Evolutionary conservation across 805 yeast species (phyloP).

Genomic region (Kuraishia capsulata): DNA sequence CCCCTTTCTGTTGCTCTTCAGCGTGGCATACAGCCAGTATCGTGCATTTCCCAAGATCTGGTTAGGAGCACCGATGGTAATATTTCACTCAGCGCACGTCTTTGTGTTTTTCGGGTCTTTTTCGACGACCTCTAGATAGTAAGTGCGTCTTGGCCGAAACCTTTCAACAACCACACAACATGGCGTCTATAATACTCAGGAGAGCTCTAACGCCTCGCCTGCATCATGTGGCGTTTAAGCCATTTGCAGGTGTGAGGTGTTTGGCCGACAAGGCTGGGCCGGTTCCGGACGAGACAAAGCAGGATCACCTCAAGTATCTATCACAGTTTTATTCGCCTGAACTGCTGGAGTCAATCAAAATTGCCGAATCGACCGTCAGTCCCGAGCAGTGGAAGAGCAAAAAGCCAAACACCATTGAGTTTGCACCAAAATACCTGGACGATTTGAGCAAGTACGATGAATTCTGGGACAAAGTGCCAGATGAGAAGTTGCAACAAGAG

Average conservation of each 20-base stretch:
- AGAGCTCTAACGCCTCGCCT: not conserved
- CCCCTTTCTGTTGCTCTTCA: too few species aligned
- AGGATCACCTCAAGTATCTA: slow-evolving; percentile 44
- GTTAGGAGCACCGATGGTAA: too few species aligned
- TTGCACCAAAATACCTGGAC: slow-evolving; percentile 63
- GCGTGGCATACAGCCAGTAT: too few species aligned
- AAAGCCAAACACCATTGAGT: slow-evolving; percentile 34
- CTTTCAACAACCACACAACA: too few species aligned
- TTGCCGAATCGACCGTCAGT: slow-evolving; percentile 67
- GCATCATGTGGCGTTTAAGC: not conserved
- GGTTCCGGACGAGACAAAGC: too few species aligned
- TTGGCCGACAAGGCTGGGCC: not conserved
- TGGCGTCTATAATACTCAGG: not conserved
- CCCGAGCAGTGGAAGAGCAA: slow-evolving; percentile 50
- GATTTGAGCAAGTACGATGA: slow-evolving; percentile 68
- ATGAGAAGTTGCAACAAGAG: slow-evolving; percentile 1
- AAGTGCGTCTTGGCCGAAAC: too few species aligned
- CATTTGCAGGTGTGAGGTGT: too few species aligned
- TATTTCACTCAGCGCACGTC: too few species aligned
- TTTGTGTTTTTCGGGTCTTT: too few species aligned
- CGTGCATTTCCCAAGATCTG: too few species aligned
- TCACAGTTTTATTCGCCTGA: slow-evolving; percentile 76
- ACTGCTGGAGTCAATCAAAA: slow-evolving; percentile 68
- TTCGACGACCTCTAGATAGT: too few species aligned
- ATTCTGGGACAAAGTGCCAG: slow-evolving; percentile 55